These are phyloP conservation scores for Hymenoscyphus fructigenus DNA, from an alignment of 2,329 filamentous ascomycete genomes.

Conservation along the genomic window DNA sequence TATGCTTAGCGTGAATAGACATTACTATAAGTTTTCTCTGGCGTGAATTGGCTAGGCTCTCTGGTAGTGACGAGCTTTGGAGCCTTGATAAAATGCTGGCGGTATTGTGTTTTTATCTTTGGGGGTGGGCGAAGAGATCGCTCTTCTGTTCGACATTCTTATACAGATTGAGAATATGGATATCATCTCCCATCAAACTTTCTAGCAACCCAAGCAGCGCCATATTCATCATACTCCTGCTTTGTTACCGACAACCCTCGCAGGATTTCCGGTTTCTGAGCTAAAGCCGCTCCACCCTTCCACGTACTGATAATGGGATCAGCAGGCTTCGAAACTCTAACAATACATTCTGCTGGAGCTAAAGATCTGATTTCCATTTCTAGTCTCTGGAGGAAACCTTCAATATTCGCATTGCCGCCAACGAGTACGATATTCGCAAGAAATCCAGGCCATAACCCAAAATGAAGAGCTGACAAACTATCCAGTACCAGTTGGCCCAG, in stretches of 20 bases:
- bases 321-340: constrained; percentile 67
- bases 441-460: constrained; percentile 80
- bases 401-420: constrained; percentile 78
- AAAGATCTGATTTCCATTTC: constrained; percentile 71
- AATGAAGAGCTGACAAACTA: constrained; percentile 70
- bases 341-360: constrained; percentile 73
- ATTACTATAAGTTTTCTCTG: too few relatives aligned
- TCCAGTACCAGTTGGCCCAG: constrained; percentile 81
- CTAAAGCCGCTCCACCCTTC: constrained; percentile 79
- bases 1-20: too few relatives aligned
- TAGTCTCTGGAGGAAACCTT: constrained; percentile 78
- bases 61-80: too few relatives aligned
- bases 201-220: constrained; percentile 69
- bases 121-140: too few relatives aligned
- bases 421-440: constrained; percentile 86
- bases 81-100: too few relatives aligned
- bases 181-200: constrained; percentile 57
- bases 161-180: background rate
- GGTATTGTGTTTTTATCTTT: too few relatives aligned
- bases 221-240: constrained; percentile 87
- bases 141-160: too few relatives aligned
- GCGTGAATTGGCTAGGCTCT: too few relatives aligned
- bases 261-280: constrained; percentile 63
- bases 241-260: constrained; percentile 74
- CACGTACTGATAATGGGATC: constrained; percentile 82